Conservation (phyloP, 2,329 filamentous ascomycete genomes). For the Xylaria multiplex region DNA sequence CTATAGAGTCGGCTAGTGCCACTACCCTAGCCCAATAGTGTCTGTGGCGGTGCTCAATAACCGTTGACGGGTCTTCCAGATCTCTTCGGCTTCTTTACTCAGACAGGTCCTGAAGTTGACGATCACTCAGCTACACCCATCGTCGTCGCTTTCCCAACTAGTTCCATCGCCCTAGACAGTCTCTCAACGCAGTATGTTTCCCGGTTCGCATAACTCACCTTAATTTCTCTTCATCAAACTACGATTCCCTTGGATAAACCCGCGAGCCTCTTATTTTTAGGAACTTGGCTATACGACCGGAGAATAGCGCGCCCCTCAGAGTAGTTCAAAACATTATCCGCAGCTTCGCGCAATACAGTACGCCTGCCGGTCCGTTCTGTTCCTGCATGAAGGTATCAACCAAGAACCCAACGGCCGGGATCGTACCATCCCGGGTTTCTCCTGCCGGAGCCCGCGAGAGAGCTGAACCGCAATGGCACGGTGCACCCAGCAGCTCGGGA, state of each 20-base stretch:
- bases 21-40: slow-evolving; percentile 17
- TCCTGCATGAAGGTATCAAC: background rate
- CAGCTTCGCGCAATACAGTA: background rate
- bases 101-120: slow-evolving; percentile 24
- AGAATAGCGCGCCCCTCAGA: slow-evolving; percentile 2
- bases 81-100: slow-evolving; percentile 30
- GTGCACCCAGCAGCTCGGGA: slow-evolving; percentile 22
- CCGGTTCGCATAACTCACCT: slow-evolving; percentile 6
- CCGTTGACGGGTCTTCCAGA: slow-evolving; percentile 12
- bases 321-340: background rate
- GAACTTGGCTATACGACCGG: background rate
- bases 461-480: slow-evolving; percentile 19
- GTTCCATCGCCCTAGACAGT: slow-evolving; percentile 13
- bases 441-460: slow-evolving; percentile 18
- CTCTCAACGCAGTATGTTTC: slow-evolving; percentile 14
- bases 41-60: slow-evolving; percentile 32
- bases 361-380: background rate
- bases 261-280: slow-evolving; percentile 26
- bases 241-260: background rate
- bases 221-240: slow-evolving; percentile 22
- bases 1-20: background rate
- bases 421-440: background rate
- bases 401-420: background rate
- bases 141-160: slow-evolving; percentile 13
- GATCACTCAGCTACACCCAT: slow-evolving; percentile 31